phyloP scores from a whole-genome alignment of 2,329 filamentous ascomycete species.

The Bimuria novae-zelandiae region DNA sequence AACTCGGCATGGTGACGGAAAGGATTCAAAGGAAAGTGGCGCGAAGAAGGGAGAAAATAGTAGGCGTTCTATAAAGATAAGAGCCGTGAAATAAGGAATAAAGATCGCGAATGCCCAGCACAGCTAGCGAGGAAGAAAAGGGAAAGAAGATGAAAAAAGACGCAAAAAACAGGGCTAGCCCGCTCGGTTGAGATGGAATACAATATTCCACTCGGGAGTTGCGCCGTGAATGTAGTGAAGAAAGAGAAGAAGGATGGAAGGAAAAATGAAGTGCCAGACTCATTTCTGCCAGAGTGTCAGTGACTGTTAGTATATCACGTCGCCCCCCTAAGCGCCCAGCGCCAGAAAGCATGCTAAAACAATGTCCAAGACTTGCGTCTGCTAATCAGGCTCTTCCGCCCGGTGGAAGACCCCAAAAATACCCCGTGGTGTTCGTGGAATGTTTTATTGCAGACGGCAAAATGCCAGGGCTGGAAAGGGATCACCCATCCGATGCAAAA shows the following conservation, averaged over 20 bases:
- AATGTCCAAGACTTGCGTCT: background rate
- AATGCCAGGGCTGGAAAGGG: background rate
- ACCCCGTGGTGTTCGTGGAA: background rate
- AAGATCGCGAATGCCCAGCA: background rate
- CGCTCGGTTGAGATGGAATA: background rate
- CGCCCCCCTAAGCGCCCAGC: background rate
- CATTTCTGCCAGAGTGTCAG: background rate
- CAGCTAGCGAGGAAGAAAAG: background rate
- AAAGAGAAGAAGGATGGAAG: background rate
- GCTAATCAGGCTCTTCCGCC: background rate
- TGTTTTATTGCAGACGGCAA: background rate
- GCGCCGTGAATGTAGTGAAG: background rate
- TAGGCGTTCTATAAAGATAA: background rate
- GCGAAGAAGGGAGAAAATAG: background rate
- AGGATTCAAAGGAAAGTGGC: background rate
- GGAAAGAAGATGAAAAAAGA: background rate
- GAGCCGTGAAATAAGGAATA: background rate
- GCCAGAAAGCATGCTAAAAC: background rate
- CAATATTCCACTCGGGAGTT: background rate
- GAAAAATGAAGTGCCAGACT: slow-evolving; percentile 7
- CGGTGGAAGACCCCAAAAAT: background rate
- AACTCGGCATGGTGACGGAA: slow-evolving; percentile 45
- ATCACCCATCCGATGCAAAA: background rate
- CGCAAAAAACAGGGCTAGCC: background rate
- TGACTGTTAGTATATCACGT: background rate